phyloP scores from a whole-genome alignment of 2,329 filamentous ascomycete species.

The Alternaria rosae region DNA sequence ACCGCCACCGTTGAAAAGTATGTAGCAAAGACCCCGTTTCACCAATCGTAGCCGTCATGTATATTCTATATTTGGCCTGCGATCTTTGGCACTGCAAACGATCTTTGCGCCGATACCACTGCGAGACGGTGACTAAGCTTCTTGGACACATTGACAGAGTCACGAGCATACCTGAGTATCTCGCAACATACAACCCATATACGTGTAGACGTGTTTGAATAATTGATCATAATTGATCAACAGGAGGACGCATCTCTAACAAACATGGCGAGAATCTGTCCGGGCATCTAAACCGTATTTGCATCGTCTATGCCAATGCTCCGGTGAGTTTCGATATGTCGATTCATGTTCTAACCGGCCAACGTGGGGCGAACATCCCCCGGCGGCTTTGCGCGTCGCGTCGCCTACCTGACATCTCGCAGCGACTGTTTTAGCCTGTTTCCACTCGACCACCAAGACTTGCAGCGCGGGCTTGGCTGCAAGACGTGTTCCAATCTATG shows the following conservation, averaged over 20 bases:
- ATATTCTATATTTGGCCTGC: constrained; percentile 2
- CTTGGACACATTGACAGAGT: background rate
- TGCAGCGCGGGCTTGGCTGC: constrained; percentile 35
- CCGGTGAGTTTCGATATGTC: constrained; percentile 19
- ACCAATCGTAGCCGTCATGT: background rate
- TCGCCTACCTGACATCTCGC: constrained; percentile 19
- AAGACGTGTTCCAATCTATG: constrained; percentile 17
- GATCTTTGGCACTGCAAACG: background rate
- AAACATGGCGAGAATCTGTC: background rate
- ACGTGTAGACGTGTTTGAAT: background rate
- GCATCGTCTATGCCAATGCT: background rate
- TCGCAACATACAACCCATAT: background rate
- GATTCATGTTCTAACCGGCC: constrained; percentile 23
- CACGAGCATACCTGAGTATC: background rate
- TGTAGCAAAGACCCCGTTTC: background rate
- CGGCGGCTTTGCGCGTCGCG: constrained; percentile 6
- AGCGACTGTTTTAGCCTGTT: constrained; percentile 32
- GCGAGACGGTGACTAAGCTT: background rate
- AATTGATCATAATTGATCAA: background rate
- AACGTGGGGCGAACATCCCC: constrained; percentile 20
- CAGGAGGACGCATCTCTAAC: background rate
- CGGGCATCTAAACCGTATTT: background rate
- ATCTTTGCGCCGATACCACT: background rate
- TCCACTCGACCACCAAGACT: constrained; percentile 25
- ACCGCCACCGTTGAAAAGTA: background rate